Evolutionary conservation across 768 basidiomycete species (phyloP), one percentile per base, ranked within the genome.

Genomic region (Phaeotremella fagi): DNA sequence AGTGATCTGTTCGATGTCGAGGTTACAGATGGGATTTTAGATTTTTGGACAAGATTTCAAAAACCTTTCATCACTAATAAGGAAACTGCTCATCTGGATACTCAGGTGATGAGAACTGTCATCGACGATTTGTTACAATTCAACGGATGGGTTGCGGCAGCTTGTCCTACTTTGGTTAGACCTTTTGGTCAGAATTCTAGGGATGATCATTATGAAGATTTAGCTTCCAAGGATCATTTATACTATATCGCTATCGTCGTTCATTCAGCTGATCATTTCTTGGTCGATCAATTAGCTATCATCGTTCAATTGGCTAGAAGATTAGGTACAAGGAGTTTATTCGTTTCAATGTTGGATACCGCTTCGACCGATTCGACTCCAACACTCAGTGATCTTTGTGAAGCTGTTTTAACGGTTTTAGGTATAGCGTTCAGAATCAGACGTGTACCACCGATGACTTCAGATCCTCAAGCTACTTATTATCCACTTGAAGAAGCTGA

Each of bases 321-420:
- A 7, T 82, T 98, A 11, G 95, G 95, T 2, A 84, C 88, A 3
- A 79, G 82, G 47, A 90, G 90, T 66, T 76, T 99, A 45, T 99
- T 98, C 72, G 94, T 99, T 33, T 95, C 91, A 6, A 92, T 99
- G 88, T 79, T 99, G 53, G 95, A 99, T 75, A 94, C 94, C 73
- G 88, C 88, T 54, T 97, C 92, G 7, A 85, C 83, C 3, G 95
- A 97, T 75, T 90, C 92, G 1, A 98, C 95, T 0, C 87, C 89
- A 48, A 97, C 91, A 1, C 80, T 99, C 38, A 85, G 85, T 2
- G 95, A 99, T 74, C 80, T 99, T 12, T 94, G 89, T 63, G 95
- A 99, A 74, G 88, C 90, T 0, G 91, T 97, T 6, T 80, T 99
- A 47, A 95, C 86, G 0, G 82, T 98, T 16, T 83, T 98, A 20